Conservation (phyloP, 1,284 basidiomycete species). For the Melampsora larici-populina region DNA sequence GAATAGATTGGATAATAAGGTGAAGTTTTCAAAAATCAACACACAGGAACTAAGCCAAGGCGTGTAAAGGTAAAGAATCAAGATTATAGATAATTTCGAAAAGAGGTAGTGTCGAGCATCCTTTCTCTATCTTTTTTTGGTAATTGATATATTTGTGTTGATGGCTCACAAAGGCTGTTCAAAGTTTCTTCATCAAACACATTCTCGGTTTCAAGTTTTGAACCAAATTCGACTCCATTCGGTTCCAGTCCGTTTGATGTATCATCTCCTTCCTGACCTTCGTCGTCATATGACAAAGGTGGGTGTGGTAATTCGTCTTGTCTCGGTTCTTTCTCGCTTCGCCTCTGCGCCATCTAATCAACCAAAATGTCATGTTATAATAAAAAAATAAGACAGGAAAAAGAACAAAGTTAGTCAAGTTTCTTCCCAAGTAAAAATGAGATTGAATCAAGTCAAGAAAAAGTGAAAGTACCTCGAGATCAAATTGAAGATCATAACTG, state of each 20-base stretch:
- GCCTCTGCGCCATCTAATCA: not conserved
- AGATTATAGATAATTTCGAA: not conserved
- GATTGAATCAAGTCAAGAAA: not conserved
- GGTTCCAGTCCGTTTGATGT: not conserved
- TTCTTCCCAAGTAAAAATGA: not conserved
- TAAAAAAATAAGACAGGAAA: not conserved
- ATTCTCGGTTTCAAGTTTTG: not conserved
- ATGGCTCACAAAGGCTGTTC: conserved; percentile 1
- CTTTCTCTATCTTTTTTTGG: not conserved
- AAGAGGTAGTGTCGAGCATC: not conserved
- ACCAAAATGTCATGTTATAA: not conserved
- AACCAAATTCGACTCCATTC: not conserved
- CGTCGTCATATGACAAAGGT: not conserved
- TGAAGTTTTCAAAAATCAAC: not conserved
- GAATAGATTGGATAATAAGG: not conserved
- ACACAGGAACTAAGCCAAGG: not conserved
- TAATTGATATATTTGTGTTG: not conserved
- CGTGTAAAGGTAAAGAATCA: not conserved
- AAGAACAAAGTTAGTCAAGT: not conserved
- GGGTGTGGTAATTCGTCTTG: not conserved
- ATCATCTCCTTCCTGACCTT: not conserved
- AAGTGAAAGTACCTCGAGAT: not conserved
- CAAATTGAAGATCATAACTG: conserved; percentile 5
- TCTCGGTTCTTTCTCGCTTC: not conserved
- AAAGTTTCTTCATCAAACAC: not conserved